Evolutionary conservation across 2,329 filamentous ascomycete genomes (phyloP), one percentile per base, ranked within the genome.

Genomic region (Bipolaris zeicola): DNA sequence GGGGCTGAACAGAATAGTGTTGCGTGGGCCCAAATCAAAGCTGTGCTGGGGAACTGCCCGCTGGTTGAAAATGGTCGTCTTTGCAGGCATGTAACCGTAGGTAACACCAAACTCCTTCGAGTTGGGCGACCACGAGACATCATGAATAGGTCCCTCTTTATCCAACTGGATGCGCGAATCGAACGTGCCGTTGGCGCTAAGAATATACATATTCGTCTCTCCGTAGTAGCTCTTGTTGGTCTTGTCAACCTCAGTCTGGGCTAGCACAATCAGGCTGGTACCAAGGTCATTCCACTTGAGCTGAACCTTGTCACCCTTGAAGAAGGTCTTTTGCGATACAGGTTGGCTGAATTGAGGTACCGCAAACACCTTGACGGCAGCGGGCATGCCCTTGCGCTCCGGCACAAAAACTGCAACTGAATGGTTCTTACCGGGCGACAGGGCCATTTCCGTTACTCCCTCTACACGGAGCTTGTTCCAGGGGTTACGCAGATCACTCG

Each of bases 191-290:
- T 90, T 96, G 62, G 92, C 90, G 77, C 91, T 96, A 62, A 99
- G 85, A 66, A 99, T 85, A 80, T 98, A 98, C 73, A 99, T 87
- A 63, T 91, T 98, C 8, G 95, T 98, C 81, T 99, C 95, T 73
- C 95, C 95, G 69, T 99, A 99, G 81, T 99, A 99, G 79, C 92
- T 97, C 87, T 98, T 98, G 79, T 96, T 96, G 56, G 92, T 92
- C 81, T 95, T 96, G 80, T 99, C 95, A 51, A 98, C 95, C 62
- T 99, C 95, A 31, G 95, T 99, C 81, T 98, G 93, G 53, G 95
- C 94, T 70, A 99, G 86, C 65, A 98, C 94, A 71, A 99, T 90
- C 74, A 98, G 79, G 75, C 89, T 94, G 36, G 93, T 96, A 50
- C 95, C 95, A 60, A 92, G 83, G 65, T 89, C 86, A 79, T 99